phyloP scores from a whole-genome alignment of 106 monocot species.

The Dendrobium huoshanense region DNA sequence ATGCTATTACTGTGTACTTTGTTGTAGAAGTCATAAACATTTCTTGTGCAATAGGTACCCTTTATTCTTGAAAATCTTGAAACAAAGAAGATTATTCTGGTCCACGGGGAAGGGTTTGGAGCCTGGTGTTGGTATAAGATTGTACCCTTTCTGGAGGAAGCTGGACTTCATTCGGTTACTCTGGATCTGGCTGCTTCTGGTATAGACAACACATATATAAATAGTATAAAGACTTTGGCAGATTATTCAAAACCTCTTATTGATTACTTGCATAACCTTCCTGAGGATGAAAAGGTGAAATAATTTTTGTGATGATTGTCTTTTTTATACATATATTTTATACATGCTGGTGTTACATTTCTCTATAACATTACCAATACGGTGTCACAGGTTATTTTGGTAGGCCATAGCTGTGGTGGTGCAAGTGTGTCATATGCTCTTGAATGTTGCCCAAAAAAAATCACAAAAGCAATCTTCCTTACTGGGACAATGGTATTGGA shows the following conservation, averaged over 20 bases:
- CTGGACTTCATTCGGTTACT: constrained; percentile 56
- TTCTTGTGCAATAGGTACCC: constrained; percentile 18
- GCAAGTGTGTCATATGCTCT: constrained; percentile 73
- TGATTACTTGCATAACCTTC: constrained; percentile 60
- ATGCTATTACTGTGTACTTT: neutral
- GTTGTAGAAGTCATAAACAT: neutral
- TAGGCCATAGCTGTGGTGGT: constrained; percentile 90
- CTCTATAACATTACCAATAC: neutral
- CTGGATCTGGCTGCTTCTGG: constrained; percentile 77
- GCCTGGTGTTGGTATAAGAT: constrained; percentile 98
- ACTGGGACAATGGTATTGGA: constrained; percentile 72
- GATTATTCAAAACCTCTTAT: constrained; percentile 75
- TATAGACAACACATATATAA: constrained; percentile 53
- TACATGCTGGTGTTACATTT: neutral
- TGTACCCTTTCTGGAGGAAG: constrained; percentile 70
- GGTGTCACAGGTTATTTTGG: constrained; percentile 58
- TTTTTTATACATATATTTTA: no score
- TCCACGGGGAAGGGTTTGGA: constrained; percentile 94
- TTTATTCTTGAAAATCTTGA: constrained; percentile 51
- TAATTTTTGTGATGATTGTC: neutral
- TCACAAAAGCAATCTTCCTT: constrained; percentile 73
- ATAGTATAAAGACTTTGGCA: constrained; percentile 44
- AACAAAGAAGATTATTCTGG: constrained; percentile 68
- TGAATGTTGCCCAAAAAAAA: constrained; percentile 54
- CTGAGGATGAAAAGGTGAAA: constrained; percentile 67